Conservation (phyloP, 768 basidiomycete genomes). For the Lactifluus pinguis region DNA sequence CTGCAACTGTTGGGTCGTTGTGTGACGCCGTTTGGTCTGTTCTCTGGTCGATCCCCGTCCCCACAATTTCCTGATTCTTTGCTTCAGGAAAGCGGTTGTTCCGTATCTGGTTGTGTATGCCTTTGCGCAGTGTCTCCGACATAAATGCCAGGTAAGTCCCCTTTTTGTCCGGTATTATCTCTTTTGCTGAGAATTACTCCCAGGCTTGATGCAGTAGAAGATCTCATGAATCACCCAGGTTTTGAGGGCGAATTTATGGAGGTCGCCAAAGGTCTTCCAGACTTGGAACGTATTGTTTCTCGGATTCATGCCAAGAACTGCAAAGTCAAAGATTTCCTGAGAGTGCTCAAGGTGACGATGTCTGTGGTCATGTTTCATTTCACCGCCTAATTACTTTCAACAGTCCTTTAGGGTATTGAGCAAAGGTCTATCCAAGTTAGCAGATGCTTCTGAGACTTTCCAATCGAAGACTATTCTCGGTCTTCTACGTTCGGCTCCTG, state of each 20-base stretch:
- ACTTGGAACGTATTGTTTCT: slow-evolving; percentile 89
- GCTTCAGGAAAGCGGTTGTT: slow-evolving; percentile 81
- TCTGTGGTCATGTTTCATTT: not conserved
- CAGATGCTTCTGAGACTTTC: slow-evolving; percentile 62
- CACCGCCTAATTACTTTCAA: not conserved
- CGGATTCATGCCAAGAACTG: slow-evolving; percentile 92
- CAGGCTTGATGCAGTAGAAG: slow-evolving; percentile 91
- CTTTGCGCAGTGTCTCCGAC: slow-evolving; percentile 67
- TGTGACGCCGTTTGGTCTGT: slow-evolving; percentile 81
- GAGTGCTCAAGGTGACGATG: slow-evolving; percentile 55
- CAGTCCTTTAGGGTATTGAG: slow-evolving; percentile 73
- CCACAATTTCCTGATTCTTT: not conserved
- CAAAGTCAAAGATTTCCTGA: slow-evolving; percentile 79
- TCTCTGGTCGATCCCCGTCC: not conserved
- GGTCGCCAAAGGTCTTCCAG: slow-evolving; percentile 76
- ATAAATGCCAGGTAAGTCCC: slow-evolving; percentile 76
- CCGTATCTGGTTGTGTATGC: slow-evolving; percentile 94
- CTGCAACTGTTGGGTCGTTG: slow-evolving; percentile 76
- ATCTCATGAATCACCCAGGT: slow-evolving; percentile 69
- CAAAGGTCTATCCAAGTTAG: slow-evolving; percentile 53
- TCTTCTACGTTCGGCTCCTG: slow-evolving; percentile 72
- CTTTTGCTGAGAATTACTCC: not conserved
- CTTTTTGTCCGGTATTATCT: not conserved
- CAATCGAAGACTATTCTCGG: slow-evolving; percentile 67
- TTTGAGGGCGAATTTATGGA: slow-evolving; percentile 71